Percentiles rank a stretch among this genome's conserved stretches.
Evolutionary conservation across 257 asterid species (phyloP).

Genomic region (Pogostemon cablin): DNA sequence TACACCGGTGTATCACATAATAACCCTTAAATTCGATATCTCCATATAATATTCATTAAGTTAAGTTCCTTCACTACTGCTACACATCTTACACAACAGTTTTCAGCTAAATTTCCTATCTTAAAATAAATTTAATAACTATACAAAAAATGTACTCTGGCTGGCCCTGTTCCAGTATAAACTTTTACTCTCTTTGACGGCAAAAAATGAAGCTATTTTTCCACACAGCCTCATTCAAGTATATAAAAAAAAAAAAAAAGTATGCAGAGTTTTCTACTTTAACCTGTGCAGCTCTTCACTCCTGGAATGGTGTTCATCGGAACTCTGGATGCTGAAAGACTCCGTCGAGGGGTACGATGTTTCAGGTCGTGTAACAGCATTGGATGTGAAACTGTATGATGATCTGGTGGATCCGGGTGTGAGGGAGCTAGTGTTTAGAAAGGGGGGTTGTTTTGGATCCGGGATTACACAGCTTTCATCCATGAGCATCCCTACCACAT

Average conservation of each 20-base stretch:
- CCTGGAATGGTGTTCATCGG: constrained; percentile 42
- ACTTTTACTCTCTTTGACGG: neutral
- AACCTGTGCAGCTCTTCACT: constrained; percentile 20
- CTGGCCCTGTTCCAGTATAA: neutral
- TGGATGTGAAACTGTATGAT: constrained; percentile 51
- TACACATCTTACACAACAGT: too few species aligned
- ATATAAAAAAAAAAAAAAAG: neutral
- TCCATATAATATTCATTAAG: too few species aligned
- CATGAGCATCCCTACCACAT: constrained; percentile 68
- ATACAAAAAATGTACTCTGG: constrained; percentile 19
- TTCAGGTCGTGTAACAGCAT: constrained; percentile 38
- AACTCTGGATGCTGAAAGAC: constrained; percentile 62
- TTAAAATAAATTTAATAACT: neutral
- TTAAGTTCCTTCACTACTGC: too few species aligned
- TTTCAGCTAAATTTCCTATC: neutral
- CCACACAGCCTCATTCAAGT: constrained; percentile 17
- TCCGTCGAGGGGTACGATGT: constrained; percentile 54
- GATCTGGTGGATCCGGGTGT: constrained; percentile 49
- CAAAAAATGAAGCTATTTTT: constrained; percentile 5
- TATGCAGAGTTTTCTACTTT: neutral
- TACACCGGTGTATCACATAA: too few species aligned
- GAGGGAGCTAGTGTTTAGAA: constrained; percentile 50
- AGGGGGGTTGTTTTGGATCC: constrained; percentile 82
- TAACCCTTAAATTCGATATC: too few species aligned
- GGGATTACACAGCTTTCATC: constrained; percentile 55